Base-by-base conservation (phyloP, 164 flowering plant species). In the Liriodendron chinense region DNA sequence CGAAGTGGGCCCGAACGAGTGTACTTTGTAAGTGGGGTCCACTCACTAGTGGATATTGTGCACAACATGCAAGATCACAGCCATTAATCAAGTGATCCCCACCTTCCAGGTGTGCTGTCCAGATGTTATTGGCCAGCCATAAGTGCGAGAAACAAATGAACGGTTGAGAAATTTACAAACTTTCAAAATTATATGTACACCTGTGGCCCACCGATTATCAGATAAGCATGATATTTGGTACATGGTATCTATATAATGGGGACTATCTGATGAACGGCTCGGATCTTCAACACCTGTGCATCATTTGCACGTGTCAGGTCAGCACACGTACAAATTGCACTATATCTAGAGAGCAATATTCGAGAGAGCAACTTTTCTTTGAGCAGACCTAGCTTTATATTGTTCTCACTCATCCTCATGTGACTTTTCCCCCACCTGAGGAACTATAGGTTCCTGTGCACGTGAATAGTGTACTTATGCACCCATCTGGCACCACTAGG, bases 391-490 rank as follows among this genome's bases (percentile, higher is more conserved):
- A 2, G 70, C 84, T 80, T 80, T 80, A 72, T 64, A 77, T 49
- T 78, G 84, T 83, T 83, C 85, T 70, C 53, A 68, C 73, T 81
- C 75, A 79, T 80, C 82, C 70, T 53, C 56, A 56, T 64, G 47
- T 56, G 9, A 62, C 68, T 34, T 68, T 65, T 78, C 73, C 53
- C 18, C 53, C 59, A 53, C 21, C 16, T 28, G 20, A 16, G 59
- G 59, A 53, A 53, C 18, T 1, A 10, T 53, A 16, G 13, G 59
- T 53, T 53, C 43, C 43, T 34, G 18, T 8, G 59, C 16, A 53
- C 9, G 20, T 53, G 13, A 53, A 53, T 16, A 53, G 59, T 53
- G 7, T 53, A 12, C 59, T 53, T 53, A 12, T 53, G 59, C 18
- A 53, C 20, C 59, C 12, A 53, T 53, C 59, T 53, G 43, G 59